Conservation (phyloP, 2,329 filamentous ascomycete genomes). For the Talaromyces sp. region DNA sequence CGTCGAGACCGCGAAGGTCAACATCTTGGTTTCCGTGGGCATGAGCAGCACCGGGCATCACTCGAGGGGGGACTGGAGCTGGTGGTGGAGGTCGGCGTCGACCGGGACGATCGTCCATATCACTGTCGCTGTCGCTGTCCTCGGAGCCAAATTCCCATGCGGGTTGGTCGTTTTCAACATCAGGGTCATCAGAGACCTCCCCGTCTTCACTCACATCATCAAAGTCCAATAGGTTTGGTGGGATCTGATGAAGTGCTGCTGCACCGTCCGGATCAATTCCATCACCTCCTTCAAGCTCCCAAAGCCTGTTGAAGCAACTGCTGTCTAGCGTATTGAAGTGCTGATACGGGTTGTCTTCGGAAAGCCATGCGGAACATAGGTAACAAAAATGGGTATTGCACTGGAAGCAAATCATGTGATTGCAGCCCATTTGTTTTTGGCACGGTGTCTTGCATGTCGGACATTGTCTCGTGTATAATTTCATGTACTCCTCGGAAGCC, state of each 20-base stretch:
- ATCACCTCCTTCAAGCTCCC: constrained; percentile 84
- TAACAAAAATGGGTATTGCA: constrained; percentile 95
- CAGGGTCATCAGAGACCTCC: constrained; percentile 11
- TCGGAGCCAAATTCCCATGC: constrained; percentile 15
- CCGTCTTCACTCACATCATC: constrained; percentile 24
- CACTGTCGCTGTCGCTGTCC: constrained; percentile 17
- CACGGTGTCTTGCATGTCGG: constrained; percentile 79
- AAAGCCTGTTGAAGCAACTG: constrained; percentile 76
- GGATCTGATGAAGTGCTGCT: constrained; percentile 35
- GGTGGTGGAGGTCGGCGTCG: constrained; percentile 32
- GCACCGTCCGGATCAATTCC: constrained; percentile 38
- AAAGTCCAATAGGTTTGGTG: constrained; percentile 30
- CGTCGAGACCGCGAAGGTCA: constrained; percentile 21
- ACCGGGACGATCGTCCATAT: constrained; percentile 9
- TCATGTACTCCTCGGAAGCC: constrained; percentile 78
- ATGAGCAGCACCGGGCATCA: constrained; percentile 21
- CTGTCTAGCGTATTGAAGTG: constrained; percentile 75
- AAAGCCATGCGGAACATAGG: constrained; percentile 81
- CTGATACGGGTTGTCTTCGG: constrained; percentile 71
- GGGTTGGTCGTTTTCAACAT: constrained; percentile 16
- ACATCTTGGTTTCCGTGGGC: constrained; percentile 22
- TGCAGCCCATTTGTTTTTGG: constrained; percentile 90
- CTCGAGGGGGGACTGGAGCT: constrained; percentile 33
- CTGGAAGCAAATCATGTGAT: constrained; percentile 91
- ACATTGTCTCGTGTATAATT: constrained; percentile 75